A percentile compares a stretch with the other conserved stretches of the same genome.
These are phyloP conservation scores for Megacollybia marginata DNA, from an alignment of 768 basidiomycete species.

Conservation along the genomic window DNA sequence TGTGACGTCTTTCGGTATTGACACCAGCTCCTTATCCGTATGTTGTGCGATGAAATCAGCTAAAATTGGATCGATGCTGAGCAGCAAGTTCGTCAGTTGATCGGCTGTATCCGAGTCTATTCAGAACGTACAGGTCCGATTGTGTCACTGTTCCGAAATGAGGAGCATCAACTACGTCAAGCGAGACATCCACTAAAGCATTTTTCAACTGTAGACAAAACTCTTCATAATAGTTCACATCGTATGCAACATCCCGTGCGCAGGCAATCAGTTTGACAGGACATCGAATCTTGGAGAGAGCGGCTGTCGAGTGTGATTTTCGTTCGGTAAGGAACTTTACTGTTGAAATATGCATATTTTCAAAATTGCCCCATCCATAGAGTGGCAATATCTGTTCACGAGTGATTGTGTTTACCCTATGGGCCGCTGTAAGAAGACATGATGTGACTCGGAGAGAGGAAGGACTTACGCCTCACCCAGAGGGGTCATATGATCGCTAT, in stretches of 20 bases:
- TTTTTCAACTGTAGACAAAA: constrained; percentile 13
- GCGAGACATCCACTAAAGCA: constrained; percentile 12
- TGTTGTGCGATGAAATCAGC: constrained; percentile 1
- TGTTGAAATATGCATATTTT: background rate
- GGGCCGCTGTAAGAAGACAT: background rate
- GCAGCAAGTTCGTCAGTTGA: background rate
- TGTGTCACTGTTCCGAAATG: constrained; percentile 14
- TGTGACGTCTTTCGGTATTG: background rate
- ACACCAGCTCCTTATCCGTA: background rate
- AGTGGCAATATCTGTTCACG: background rate
- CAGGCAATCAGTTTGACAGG: constrained; percentile 18
- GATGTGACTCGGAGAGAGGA: background rate
- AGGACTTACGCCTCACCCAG: constrained; percentile 4
- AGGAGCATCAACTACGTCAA: constrained; percentile 10
- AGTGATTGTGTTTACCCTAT: constrained; percentile 2
- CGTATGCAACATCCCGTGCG: constrained; percentile 18
- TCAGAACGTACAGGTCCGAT: background rate
- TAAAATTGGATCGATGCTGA: constrained; percentile 4
- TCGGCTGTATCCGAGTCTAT: background rate
- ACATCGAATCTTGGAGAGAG: constrained; percentile 8
- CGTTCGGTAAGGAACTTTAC: constrained; percentile 6
- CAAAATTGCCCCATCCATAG: background rate
- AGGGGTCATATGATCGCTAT: constrained; percentile 2
- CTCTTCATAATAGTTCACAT: constrained; percentile 8
- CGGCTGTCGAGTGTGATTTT: background rate